phyloP scores from a whole-genome alignment of 1,284 basidiomycete species.

The Cryptococcus sp. region DNA sequence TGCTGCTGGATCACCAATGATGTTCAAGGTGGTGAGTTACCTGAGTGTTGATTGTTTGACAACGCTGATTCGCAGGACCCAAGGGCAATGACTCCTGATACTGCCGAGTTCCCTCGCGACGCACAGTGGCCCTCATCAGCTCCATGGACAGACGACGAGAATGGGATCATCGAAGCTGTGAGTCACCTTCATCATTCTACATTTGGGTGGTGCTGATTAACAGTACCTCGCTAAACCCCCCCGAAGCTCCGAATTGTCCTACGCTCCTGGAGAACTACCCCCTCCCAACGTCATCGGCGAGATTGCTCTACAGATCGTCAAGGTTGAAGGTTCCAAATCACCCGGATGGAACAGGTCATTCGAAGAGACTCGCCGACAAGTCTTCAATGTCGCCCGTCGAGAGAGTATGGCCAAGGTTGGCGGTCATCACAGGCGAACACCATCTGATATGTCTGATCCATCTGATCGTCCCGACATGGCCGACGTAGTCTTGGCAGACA shows the following conservation, averaged over 20 bases:
- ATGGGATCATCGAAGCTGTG: conserved; percentile 35
- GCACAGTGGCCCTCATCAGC: conserved; percentile 1
- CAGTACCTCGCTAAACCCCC: conserved; percentile 37
- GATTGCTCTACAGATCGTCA: conserved; percentile 36
- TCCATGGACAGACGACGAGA: conserved; percentile 37
- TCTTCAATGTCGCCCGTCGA: conserved; percentile 34
- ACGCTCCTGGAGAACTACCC: conserved; percentile 37
- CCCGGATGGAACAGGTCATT: conserved; percentile 7
- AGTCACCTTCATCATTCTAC: too few species aligned
- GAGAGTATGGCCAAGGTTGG: conserved; percentile 24
- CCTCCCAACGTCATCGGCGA: conserved; percentile 36
- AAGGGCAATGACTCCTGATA: conserved; percentile 38
- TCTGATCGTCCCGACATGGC: neutral
- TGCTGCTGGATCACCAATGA: neutral
- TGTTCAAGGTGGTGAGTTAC: neutral
- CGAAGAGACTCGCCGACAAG: conserved; percentile 23
- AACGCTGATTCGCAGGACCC: conserved; percentile 8
- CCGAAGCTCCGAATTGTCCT: conserved; percentile 20
- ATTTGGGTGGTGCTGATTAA: neutral
- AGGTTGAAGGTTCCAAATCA: conserved; percentile 7
- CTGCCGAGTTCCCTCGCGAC: conserved; percentile 17
- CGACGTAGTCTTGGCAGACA: neutral
- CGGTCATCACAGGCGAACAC: conserved; percentile 17
- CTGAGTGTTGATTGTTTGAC: neutral
- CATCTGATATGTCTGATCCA: conserved; percentile 22